Conservation (phyloP, 352 stramenopile species). For the Globisporangium cystogenes region DNA sequence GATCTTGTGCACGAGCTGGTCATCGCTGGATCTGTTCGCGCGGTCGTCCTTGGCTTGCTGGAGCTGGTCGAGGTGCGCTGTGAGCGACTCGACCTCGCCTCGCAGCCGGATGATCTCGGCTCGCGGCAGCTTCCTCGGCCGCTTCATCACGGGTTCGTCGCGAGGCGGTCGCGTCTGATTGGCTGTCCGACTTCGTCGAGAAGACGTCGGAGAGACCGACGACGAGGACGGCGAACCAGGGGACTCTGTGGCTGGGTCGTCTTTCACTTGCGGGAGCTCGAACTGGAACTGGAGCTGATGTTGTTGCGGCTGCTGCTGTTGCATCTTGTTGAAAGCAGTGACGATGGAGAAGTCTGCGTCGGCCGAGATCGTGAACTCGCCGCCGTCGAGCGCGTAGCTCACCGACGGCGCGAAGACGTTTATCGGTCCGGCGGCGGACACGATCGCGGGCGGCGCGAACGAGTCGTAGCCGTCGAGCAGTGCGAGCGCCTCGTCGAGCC, state of each 20-base stretch:
- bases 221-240: background rate
- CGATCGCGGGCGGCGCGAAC: background rate
- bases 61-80: constrained; percentile 5
- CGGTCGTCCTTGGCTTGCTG: constrained; percentile 3
- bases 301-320: background rate
- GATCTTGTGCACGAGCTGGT: background rate
- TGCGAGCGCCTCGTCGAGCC: background rate
- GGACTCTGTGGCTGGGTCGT: background rate
- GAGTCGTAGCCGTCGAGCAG: background rate
- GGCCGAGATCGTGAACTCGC: background rate
- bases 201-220: background rate
- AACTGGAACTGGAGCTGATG: background rate
- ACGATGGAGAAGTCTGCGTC: background rate
- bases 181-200: background rate
- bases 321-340: background rate
- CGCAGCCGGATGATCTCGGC: constrained; percentile 8
- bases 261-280: background rate
- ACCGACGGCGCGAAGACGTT: background rate
- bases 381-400: background rate
- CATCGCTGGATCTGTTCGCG: background rate
- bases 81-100: constrained; percentile 8
- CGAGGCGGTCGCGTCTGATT: background rate
- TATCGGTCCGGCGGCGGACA: background rate
- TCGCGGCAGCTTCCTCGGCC: constrained; percentile 5
- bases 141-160: background rate